phyloP scores from a whole-genome alignment of 2,329 filamentous ascomycete genomes.

The Nemania diffusa region DNA sequence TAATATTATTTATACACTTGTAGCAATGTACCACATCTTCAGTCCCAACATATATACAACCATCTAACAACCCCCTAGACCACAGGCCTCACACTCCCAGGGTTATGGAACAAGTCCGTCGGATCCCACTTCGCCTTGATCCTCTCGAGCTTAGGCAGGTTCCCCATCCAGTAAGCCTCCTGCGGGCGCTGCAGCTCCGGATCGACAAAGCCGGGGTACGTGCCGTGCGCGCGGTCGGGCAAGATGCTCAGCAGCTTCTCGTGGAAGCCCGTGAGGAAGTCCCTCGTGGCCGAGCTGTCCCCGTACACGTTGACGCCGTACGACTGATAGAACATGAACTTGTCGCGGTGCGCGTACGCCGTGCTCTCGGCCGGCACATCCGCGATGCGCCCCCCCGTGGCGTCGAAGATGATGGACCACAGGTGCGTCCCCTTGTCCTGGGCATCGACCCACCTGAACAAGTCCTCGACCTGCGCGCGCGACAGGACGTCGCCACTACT shows the following conservation, averaged over 20 bases:
- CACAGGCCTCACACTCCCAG: background rate
- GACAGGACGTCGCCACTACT: background rate
- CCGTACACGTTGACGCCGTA: background rate
- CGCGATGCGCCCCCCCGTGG: background rate
- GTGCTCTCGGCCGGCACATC: background rate
- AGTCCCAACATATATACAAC: background rate
- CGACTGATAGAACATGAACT: background rate
- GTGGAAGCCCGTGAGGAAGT: background rate
- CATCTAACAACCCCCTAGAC: background rate
- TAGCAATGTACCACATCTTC: background rate
- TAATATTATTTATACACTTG: too few relatives aligned
- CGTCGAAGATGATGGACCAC: background rate
- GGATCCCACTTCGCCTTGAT: background rate
- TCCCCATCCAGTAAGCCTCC: background rate
- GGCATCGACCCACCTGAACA: background rate
- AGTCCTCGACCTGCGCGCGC: background rate
- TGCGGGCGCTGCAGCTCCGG: background rate
- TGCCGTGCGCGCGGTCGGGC: background rate
- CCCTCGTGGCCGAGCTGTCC: background rate
- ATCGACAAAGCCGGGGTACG: background rate
- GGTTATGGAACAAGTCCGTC: background rate
- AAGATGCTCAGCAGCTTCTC: background rate
- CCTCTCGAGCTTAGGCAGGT: background rate
- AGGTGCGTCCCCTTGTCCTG: background rate
- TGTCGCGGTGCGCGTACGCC: background rate